Base-by-base conservation (phyloP, 192 early-diverging fungal species). In the Jimgerdemannia lactiflua region DNA sequence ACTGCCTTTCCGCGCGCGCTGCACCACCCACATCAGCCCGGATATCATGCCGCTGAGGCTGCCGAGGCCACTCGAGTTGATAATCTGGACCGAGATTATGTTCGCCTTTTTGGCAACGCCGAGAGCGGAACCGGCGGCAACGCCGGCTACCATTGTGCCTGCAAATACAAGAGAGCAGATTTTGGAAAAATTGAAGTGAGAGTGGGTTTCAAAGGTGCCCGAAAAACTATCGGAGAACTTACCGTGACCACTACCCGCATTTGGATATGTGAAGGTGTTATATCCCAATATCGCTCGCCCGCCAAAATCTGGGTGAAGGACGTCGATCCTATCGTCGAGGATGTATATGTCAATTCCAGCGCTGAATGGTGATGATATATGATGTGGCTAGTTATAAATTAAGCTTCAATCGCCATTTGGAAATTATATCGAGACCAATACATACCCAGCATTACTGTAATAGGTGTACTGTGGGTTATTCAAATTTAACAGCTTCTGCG, bases 71-170 rank as follows among this genome's bases (percentile, higher is more conserved):
- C 78, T 71, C 18, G 72, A 65, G 29, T 85, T 64, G 29, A 95
- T 78, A 7, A 94, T 93, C 80, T 95, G 92, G 43, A 94, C 88
- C 65, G 93, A 81, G 17, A 94, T 77, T 9, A 94, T 20, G 10
- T 77, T 85, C 9, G 83, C 88, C 71, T 91, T 92, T 78, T 94
- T 94, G 40, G 93, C 92, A 43, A 94, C 91, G 65, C 93, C 93
- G 74, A 86, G 93, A 0, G 71, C 78, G 3, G 41, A 81, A 49
- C 91, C 88, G 49, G 84, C 92, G 72, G 92, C 83, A 69, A 89
- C 91, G 49, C 92, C 92, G 3, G 93, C 86, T 59, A 90, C 87
- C 73, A 92, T 89, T 19, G 93, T 91, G 66, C 91, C 91, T 74
- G 29, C 1, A 29, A 29, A 78, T 72, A 8, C 10, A 19, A 65